A percentile compares a stretch with the other conserved stretches of the same genome.
phyloP scores from a whole-genome alignment of 352 stramenopile species.

The Peronosclerospora sorghi region DNA sequence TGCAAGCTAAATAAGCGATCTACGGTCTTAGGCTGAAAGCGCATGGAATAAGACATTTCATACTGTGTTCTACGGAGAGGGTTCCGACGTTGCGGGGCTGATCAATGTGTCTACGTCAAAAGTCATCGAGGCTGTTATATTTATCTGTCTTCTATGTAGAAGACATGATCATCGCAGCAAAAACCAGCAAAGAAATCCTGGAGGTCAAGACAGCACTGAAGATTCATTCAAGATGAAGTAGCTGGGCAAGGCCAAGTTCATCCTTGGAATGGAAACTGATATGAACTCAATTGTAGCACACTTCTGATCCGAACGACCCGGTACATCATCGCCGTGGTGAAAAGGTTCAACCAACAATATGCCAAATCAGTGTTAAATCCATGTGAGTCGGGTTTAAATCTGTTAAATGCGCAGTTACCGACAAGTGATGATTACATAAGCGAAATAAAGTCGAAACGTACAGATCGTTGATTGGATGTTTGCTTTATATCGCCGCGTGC shows the following conservation, averaged over 20 bases:
- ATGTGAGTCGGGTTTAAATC: too few species aligned
- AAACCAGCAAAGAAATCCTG: slow-evolving; percentile 1
- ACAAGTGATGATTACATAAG: too few species aligned
- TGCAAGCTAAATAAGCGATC: too few species aligned
- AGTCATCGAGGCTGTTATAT: slow-evolving; percentile 1
- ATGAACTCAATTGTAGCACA: neutral
- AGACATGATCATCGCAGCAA: slow-evolving; percentile 9
- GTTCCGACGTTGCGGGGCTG: too few species aligned
- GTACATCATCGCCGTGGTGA: slow-evolving; percentile 1
- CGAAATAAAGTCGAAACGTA: too few species aligned
- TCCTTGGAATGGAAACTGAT: neutral
- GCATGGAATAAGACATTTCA: too few species aligned
- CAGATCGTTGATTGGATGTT: neutral
- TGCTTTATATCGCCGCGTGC: neutral
- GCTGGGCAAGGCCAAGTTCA: too few species aligned
- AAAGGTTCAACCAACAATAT: slow-evolving; percentile 1
- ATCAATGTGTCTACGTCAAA: too few species aligned
- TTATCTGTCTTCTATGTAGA: slow-evolving; percentile 3
- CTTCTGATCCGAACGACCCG: neutral
- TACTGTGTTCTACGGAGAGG: too few species aligned
- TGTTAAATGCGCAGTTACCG: too few species aligned
- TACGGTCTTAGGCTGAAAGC: too few species aligned
- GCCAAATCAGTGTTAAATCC: neutral
- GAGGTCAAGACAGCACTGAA: slow-evolving; percentile 9
- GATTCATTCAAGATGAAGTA: too few species aligned